Conservation (phyloP, 306 rosid species). For the Albizia julibrissin region DNA sequence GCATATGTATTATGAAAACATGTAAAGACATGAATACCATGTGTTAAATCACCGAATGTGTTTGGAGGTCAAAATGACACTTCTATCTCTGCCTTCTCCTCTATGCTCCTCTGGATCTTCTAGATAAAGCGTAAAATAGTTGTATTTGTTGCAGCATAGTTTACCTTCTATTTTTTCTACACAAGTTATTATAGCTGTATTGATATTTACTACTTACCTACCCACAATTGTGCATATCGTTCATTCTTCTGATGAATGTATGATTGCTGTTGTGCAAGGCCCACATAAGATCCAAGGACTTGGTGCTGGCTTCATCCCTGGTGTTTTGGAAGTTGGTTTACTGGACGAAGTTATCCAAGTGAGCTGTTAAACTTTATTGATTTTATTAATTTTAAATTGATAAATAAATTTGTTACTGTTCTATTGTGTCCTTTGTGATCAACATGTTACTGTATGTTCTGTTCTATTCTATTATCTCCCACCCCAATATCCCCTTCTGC, state of each 20-base stretch:
- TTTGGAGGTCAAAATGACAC: conserved; percentile 3
- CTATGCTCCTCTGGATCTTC: not conserved
- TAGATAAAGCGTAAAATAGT: not conserved
- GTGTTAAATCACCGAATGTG: conserved; percentile 1
- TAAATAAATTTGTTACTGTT: not conserved
- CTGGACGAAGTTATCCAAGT: conserved; percentile 89
- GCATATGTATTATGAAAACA: not conserved
- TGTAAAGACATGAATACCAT: not conserved
- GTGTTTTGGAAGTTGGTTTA: conserved; percentile 71
- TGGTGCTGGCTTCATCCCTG: conserved; percentile 98
- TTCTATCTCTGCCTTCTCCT: not conserved
- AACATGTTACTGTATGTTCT: not conserved
- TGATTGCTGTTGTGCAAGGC: conserved; percentile 51
- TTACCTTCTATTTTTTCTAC: not conserved
- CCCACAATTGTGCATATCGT: not conserved
- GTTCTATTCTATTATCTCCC: conserved; percentile 1
- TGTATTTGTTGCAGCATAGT: not conserved
- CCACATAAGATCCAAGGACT: conserved; percentile 99
- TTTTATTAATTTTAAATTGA: not conserved
- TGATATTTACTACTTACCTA: conserved; percentile 7
- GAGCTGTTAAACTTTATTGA: conserved; percentile 40
- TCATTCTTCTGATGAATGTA: conserved; percentile 36
- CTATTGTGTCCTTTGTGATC: not conserved
- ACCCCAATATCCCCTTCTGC: not conserved
- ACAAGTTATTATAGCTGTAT: not conserved